Conservation (phyloP, 1,284 basidiomycete genomes). For the Entoloma clypeatum region DNA sequence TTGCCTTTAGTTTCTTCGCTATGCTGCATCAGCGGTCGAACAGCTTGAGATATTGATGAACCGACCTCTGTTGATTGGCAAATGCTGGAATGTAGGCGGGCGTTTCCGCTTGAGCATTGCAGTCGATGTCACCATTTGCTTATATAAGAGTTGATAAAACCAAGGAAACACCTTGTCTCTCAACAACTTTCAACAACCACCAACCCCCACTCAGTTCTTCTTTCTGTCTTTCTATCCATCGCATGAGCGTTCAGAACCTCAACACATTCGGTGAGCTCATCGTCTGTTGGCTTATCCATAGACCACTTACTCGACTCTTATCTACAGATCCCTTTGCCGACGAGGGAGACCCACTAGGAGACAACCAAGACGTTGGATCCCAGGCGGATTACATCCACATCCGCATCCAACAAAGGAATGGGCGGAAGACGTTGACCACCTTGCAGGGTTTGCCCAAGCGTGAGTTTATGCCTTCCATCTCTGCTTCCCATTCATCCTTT, state of each 20-base stretch:
- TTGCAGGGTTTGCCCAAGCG: slow-evolving; percentile 95
- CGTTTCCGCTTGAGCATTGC: slow-evolving; percentile 44
- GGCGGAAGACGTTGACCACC: slow-evolving; percentile 98
- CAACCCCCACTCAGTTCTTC: slow-evolving; percentile 46
- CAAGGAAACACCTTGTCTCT: slow-evolving; percentile 13
- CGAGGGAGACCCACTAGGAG: slow-evolving; percentile 77
- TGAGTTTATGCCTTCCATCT: slow-evolving; percentile 35
- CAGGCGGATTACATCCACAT: slow-evolving; percentile 90
- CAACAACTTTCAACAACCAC: slow-evolving; percentile 18
- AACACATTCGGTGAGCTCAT: slow-evolving; percentile 63
- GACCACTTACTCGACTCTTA: slow-evolving; percentile 15
- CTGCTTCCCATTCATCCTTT: slow-evolving; percentile 12
- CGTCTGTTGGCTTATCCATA: slow-evolving; percentile 31
- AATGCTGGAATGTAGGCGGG: slow-evolving; percentile 68
- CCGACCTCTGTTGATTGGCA: slow-evolving; percentile 60
- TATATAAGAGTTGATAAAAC: slow-evolving; percentile 24
- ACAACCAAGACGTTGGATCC: slow-evolving; percentile 75
- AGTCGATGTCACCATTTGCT: slow-evolving; percentile 15
- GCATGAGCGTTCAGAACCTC: slow-evolving; percentile 91
- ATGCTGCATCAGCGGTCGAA: slow-evolving; percentile 10
- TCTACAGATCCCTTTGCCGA: slow-evolving; percentile 88
- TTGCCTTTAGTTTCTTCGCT: slow-evolving; percentile 72
- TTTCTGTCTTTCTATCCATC: slow-evolving; percentile 47
- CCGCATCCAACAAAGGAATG: slow-evolving; percentile 99
- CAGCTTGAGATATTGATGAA: slow-evolving; percentile 8